These are phyloP conservation scores for grape (Vitis vinifera) DNA, from an alignment of 164 flowering plant species.

Conservation along the genomic window DNA sequence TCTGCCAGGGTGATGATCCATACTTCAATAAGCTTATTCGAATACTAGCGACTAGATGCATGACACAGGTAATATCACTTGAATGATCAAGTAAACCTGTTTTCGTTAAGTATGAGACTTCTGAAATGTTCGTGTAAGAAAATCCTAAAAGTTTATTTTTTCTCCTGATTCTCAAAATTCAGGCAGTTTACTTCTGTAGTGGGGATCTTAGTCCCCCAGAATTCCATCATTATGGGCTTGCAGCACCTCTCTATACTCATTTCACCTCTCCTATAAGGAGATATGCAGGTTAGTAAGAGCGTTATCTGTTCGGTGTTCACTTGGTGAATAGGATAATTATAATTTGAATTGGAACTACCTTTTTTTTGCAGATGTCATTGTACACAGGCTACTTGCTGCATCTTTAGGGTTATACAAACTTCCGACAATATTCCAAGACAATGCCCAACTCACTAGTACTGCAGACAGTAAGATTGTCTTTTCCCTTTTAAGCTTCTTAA, in stretches of 20 bases:
- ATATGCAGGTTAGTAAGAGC: constrained; percentile 72
- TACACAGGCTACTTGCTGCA: constrained; percentile 96
- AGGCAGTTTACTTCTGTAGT: constrained; percentile 99
- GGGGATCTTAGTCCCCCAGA: constrained; percentile 96
- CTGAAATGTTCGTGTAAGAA: background rate
- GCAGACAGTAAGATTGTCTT: constrained; percentile 80
- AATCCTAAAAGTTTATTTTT: constrained; percentile 1
- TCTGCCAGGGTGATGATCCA: constrained; percentile 85
- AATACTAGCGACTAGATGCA: constrained; percentile 97
- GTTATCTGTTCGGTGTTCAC: background rate
- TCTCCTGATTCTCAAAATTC: constrained; percentile 15
- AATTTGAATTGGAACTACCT: background rate
- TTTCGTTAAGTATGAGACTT: background rate
- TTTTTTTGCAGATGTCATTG: constrained; percentile 80
- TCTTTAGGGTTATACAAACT: constrained; percentile 83
- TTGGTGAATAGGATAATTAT: background rate
- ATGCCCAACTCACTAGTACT: constrained; percentile 75
- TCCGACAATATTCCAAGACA: constrained; percentile 83
- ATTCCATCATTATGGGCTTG: constrained; percentile 92
- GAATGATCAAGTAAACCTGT: background rate
- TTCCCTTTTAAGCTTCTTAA: background rate
- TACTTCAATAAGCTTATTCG: constrained; percentile 94
- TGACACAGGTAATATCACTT: constrained; percentile 80
- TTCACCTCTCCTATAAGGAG: constrained; percentile 98
- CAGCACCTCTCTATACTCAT: constrained; percentile 90